These are phyloP conservation scores for Lodderomyces jiufengensis DNA, from an alignment of 1,139 yeast species.

Conservation along the genomic window DNA sequence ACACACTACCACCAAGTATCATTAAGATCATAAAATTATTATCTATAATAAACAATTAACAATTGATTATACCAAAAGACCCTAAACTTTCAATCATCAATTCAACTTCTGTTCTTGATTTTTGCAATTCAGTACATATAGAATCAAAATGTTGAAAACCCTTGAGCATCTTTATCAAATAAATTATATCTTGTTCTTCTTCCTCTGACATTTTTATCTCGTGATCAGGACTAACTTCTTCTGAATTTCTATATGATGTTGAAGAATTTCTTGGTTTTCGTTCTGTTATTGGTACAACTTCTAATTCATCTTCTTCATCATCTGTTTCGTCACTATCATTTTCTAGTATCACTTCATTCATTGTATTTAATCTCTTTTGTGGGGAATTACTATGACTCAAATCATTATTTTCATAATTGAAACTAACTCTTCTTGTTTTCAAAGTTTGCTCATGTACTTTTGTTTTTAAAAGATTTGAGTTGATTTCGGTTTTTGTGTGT, in stretches of 20 bases:
- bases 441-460: conserved; percentile 29
- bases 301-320: conserved; percentile 14
- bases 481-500: conserved; percentile 3
- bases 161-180: conserved; percentile 45
- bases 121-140: conserved; percentile 65
- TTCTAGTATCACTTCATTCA: conserved; percentile 12
- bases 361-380: conserved; percentile 5
- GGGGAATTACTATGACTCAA: conserved; percentile 8
- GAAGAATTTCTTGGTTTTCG: conserved; percentile 9
- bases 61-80: conserved; percentile 38
- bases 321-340: conserved; percentile 21
- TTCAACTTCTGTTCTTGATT: conserved; percentile 55
- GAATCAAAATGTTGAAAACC: conserved; percentile 67
- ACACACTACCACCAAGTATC: conserved; percentile 4
- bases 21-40: not conserved
- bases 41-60: no score
- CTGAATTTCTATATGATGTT: conserved; percentile 9
- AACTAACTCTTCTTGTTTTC: conserved; percentile 30
- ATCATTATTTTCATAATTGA: conserved; percentile 22
- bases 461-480: conserved; percentile 21
- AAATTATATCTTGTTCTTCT: conserved; percentile 25
- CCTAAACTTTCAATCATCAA: conserved; percentile 43
- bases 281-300: conserved; percentile 6
- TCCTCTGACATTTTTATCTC: conserved; percentile 19
- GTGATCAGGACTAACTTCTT: conserved; percentile 9